Percentiles rank a stretch among this genome's conserved stretches.
phyloP scores from a whole-genome alignment of 306 rosid genomes.

The Cotoneaster glaucophyllus region DNA sequence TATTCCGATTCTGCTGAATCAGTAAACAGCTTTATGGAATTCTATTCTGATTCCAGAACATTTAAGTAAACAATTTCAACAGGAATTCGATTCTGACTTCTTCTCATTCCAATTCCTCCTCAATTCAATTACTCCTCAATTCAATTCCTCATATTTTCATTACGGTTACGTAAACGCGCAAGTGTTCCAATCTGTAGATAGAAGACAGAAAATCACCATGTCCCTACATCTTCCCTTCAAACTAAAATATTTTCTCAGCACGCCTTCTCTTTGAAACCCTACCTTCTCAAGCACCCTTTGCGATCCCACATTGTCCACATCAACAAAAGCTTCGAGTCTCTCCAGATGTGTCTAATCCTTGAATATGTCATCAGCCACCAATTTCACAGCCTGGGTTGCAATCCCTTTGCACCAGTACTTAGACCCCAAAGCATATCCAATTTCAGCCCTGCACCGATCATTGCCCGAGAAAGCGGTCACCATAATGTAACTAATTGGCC shows the following conservation, averaged over 20 bases:
- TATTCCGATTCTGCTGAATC: too few relatives aligned
- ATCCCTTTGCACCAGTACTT: constrained; percentile 70
- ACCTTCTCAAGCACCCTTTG: constrained; percentile 62
- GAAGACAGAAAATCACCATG: constrained; percentile 36
- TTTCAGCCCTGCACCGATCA: constrained; percentile 35
- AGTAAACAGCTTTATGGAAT: too few relatives aligned
- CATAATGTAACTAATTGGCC: constrained; percentile 43
- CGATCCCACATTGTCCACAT: constrained; percentile 52
- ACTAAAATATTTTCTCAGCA: constrained; percentile 38
- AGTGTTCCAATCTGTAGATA: constrained; percentile 20
- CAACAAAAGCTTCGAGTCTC: constrained; percentile 70
- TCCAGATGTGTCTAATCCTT: constrained; percentile 44
- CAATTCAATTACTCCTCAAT: too few relatives aligned
- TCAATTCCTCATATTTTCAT: too few relatives aligned
- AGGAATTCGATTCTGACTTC: too few relatives aligned
- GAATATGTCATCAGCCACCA: constrained; percentile 37
- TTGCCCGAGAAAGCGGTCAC: constrained; percentile 20
- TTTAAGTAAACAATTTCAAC: too few relatives aligned
- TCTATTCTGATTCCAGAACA: too few relatives aligned
- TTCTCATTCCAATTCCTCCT: too few relatives aligned
- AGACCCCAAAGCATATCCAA: constrained; percentile 56
- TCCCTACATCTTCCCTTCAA: constrained; percentile 43
- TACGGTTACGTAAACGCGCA: too few relatives aligned
- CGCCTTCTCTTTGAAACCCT: constrained; percentile 60
- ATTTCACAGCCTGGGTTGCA: constrained; percentile 47